Conservation (phyloP, 148 eudicot species). For the Camellia granthamiana region DNA sequence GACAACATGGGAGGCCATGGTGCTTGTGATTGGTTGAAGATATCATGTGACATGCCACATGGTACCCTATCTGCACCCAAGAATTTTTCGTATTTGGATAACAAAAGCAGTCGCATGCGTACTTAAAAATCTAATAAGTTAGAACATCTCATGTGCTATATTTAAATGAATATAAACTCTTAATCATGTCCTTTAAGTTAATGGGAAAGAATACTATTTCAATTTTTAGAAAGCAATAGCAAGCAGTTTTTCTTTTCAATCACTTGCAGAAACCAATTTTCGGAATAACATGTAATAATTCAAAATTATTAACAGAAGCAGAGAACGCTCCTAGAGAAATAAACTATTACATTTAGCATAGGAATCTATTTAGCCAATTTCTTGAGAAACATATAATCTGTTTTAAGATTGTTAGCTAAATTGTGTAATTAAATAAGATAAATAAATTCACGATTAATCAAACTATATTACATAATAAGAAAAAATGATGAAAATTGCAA, state of each 20-base stretch:
- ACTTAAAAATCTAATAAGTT: background rate
- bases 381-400: background rate
- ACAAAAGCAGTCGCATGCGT: background rate
- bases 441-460: background rate
- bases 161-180: no score
- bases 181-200: background rate
- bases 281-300: background rate
- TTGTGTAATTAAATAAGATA: background rate
- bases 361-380: background rate
- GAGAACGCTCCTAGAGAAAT: background rate
- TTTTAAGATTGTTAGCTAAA: no score
- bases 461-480: background rate
- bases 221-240: background rate
- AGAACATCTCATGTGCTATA: no score
- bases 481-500: background rate
- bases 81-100: background rate
- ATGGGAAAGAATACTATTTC: background rate
- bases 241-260: background rate
- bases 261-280: background rate
- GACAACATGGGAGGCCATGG: no score
- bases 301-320: no score
- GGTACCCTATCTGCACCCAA: background rate
- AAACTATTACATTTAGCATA: background rate
- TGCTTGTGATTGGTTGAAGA: no score
- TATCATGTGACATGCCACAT: no score